These are phyloP conservation scores for Kodamaea anthophila DNA, from an alignment of 1,139 yeast species.

Conservation along the genomic window DNA sequence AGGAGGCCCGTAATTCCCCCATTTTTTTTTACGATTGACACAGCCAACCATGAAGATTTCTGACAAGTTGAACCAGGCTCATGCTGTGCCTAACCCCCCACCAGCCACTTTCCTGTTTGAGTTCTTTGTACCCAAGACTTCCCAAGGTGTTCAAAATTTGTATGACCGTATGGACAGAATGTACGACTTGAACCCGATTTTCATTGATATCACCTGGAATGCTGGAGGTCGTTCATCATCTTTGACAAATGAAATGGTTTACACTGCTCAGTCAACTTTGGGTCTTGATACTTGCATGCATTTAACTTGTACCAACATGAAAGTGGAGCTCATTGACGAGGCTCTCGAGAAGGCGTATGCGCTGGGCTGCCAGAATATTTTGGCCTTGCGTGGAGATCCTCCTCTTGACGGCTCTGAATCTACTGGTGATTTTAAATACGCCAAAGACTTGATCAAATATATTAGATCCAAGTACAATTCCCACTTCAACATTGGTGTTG, in stretches of 20 bases:
- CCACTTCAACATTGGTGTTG: constrained; percentile 69
- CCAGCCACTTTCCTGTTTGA: constrained; percentile 87
- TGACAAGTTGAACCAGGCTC: constrained; percentile 47
- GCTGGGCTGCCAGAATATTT: constrained; percentile 90
- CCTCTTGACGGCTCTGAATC: constrained; percentile 56
- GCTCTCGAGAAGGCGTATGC: constrained; percentile 82
- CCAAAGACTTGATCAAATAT: constrained; percentile 55
- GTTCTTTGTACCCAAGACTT: constrained; percentile 96
- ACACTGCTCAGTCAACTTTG: constrained; percentile 85
- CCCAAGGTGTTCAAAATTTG: constrained; percentile 92
- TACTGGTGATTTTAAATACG: constrained; percentile 70
- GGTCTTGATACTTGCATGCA: constrained; percentile 98
- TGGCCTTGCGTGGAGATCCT: constrained; percentile 84
- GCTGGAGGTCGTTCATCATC: constrained; percentile 89
- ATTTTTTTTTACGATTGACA: constrained; percentile 1
- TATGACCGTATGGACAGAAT: constrained; percentile 97
- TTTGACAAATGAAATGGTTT: constrained; percentile 83
- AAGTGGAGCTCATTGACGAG: constrained; percentile 69
- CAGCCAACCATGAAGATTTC: constrained; percentile 41
- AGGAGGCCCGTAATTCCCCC: constrained; percentile 3
- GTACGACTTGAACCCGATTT: constrained; percentile 88
- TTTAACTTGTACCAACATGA: constrained; percentile 94
- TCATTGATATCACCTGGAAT: constrained; percentile 96
- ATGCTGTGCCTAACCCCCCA: constrained; percentile 35
- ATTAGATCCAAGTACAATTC: constrained; percentile 52